Evolutionary conservation across 2,329 filamentous ascomycete species (phyloP), one percentile per base, ranked within the genome.

Genomic region (Colletotrichum tropicicola): DNA sequence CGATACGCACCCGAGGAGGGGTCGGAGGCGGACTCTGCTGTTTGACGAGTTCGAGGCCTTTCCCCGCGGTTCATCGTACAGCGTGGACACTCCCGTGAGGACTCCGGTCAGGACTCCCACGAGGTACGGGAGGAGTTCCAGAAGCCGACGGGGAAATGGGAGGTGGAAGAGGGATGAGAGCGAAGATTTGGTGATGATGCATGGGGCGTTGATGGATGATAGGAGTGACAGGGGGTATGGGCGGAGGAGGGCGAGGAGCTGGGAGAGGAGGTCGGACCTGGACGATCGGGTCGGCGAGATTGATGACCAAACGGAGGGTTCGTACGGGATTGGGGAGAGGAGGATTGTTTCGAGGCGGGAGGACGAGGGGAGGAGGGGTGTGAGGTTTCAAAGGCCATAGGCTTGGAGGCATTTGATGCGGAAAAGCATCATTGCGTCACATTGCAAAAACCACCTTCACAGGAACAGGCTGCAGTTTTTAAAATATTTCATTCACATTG

Each of bases 211-310:
- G 17, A 15, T 6, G 45, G 48, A 60, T 7, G 47, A 21, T 2
- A 15, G 30, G 9, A 8, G 27, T 19, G 37, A 39, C 8, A 51
- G 45, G 10, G 9, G 13, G 2, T 17, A 25, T 10, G 17, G 15
- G 10, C 2, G 27, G 5, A 13, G 23, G 15, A 30, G 60, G 25
- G 23, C 30, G 23, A 25, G 47, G 43, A 66, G 60, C 19, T 52
- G 28, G 19, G 59, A 58, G 4, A 27, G 63, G 47, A 56, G 63
- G 10, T 57, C 39, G 37, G 59, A 64, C 39, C 17, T 19, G 21
- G 52, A 48, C 15, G 59, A 63, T 0, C 47, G 39, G 32, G 41
- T 57, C n/a, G 59, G 59, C n/a, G 52, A 63, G 32, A 56, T 62
- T 35, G 63, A 63, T 8, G 41, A 63, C 19, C 19, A 19, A 12